Conservation (phyloP, 768 basidiomycete genomes). For the Polyporus arcularius region DNA sequence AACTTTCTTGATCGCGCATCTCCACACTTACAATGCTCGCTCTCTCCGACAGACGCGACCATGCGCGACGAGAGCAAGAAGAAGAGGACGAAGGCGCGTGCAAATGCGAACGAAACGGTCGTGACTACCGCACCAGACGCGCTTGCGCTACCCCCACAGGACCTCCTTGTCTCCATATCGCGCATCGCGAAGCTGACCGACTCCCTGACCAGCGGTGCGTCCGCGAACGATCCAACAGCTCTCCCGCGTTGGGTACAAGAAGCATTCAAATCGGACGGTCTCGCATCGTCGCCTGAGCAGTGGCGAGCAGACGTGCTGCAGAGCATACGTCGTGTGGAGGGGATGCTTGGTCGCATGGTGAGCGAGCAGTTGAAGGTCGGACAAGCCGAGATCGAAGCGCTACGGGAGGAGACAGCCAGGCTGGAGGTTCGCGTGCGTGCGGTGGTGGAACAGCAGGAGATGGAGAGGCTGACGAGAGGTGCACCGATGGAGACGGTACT, state of each 20-base stretch:
- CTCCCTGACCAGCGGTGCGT: slow-evolving; percentile 9
- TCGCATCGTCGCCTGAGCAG: not conserved
- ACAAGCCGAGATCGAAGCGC: slow-evolving; percentile 13
- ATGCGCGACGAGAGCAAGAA: slow-evolving; percentile 11
- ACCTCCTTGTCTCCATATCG: slow-evolving; percentile 20
- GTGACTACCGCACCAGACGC: not conserved
- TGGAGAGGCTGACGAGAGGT: slow-evolving; percentile 1
- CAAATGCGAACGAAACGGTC: slow-evolving; percentile 12
- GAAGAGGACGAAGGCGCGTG: slow-evolving; percentile 9
- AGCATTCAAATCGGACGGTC: slow-evolving; percentile 7
- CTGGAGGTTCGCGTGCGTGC: slow-evolving; percentile 15
- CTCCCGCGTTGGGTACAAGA: slow-evolving; percentile 11
- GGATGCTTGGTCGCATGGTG: slow-evolving; percentile 17
- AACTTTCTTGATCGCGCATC: not conserved
- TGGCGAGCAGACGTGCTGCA: slow-evolving; percentile 20
- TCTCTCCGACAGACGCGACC: not conserved
- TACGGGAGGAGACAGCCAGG: slow-evolving; percentile 12
- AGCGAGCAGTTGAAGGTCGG: slow-evolving; percentile 15
- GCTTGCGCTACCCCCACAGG: slow-evolving; percentile 6
- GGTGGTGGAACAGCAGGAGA: slow-evolving; percentile 15
- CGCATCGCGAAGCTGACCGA: slow-evolving; percentile 14
- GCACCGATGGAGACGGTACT: not conserved
- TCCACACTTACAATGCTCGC: not conserved
- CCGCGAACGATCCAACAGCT: not conserved
- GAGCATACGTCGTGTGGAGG: slow-evolving; percentile 19